Conservation (phyloP, 495 filamentous ascomycete genomes). For the Podospora tetraspora region DNA sequence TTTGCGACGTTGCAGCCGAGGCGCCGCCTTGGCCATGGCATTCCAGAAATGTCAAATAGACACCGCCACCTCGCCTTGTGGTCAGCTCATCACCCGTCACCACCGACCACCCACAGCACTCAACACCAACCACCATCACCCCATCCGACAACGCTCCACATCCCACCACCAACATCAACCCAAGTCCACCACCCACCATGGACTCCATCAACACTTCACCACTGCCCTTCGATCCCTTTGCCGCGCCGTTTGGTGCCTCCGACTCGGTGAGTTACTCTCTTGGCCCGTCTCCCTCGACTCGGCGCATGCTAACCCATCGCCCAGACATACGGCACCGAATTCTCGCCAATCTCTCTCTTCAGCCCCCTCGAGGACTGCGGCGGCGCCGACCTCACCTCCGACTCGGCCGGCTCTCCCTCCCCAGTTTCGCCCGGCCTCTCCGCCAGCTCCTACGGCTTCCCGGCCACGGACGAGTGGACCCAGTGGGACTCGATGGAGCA, state of each 20-base stretch:
- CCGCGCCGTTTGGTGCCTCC: slow-evolving; percentile 20
- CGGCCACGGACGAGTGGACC: slow-evolving; percentile 20
- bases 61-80: not conserved
- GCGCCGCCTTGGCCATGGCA: not conserved
- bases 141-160: not conserved
- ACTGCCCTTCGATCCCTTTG: slow-evolving; percentile 22
- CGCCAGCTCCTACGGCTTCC: slow-evolving; percentile 23
- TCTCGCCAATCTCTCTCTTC: slow-evolving; percentile 26
- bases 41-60: slow-evolving; percentile 16
- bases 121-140: slow-evolving; percentile 6
- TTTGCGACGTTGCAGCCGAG: slow-evolving; percentile 1
- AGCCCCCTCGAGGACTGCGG: slow-evolving; percentile 21
- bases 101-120: slow-evolving; percentile 1
- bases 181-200: slow-evolving; percentile 7
- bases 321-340: slow-evolving; percentile 21
- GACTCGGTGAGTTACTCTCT: slow-evolving; percentile 23
- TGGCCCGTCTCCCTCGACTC: too few relatives aligned
- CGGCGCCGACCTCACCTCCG: slow-evolving; percentile 27
- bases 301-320: too few relatives aligned
- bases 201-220: slow-evolving; percentile 9
- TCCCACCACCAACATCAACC: not conserved
- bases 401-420: slow-evolving; percentile 28
- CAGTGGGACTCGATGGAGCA: slow-evolving; percentile 19
- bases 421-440: slow-evolving; percentile 25
- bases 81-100: slow-evolving; percentile 4